Conservation (phyloP, 768 basidiomycete genomes). For the Infundibulicybe gibba region DNA sequence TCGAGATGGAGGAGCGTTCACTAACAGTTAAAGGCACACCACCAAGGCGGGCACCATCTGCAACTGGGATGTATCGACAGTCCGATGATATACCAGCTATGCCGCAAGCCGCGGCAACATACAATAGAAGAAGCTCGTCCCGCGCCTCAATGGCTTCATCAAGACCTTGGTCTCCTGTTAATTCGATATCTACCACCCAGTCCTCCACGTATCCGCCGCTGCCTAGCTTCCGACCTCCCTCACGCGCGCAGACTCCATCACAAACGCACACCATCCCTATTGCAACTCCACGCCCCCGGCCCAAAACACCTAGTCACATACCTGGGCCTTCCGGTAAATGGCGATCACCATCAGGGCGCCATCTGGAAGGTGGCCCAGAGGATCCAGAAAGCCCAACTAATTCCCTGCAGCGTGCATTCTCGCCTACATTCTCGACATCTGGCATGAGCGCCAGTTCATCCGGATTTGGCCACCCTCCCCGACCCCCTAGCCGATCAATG, state of each 20-base stretch:
- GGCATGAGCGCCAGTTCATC: slow-evolving; percentile 39
- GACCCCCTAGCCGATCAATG: slow-evolving; percentile 81
- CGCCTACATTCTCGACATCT: slow-evolving; percentile 53
- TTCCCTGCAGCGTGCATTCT: slow-evolving; percentile 57
- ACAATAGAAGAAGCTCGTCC: slow-evolving; percentile 63
- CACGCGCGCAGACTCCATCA: slow-evolving; percentile 61
- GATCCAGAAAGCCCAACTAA: slow-evolving; percentile 19
- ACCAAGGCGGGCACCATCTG: slow-evolving; percentile 48
- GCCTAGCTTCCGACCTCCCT: slow-evolving; percentile 41
- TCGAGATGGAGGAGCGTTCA: slow-evolving; percentile 51
- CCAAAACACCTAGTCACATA: slow-evolving; percentile 79
- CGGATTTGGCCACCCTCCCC: slow-evolving; percentile 47
- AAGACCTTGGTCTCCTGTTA: slow-evolving; percentile 76
- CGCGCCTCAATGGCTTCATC: slow-evolving; percentile 76
- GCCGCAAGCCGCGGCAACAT: slow-evolving; percentile 38
- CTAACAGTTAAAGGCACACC: slow-evolving; percentile 45
- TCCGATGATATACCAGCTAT: slow-evolving; percentile 38
- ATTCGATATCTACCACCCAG: slow-evolving; percentile 65
- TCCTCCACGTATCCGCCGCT: slow-evolving; percentile 41
- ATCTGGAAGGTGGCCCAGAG: slow-evolving; percentile 26
- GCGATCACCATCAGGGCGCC: slow-evolving; percentile 27
- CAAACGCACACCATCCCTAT: slow-evolving; percentile 29
- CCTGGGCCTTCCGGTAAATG: slow-evolving; percentile 51
- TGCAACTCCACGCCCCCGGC: slow-evolving; percentile 61
- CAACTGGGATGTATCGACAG: slow-evolving; percentile 33